These are phyloP conservation scores for Leishmania turanica DNA, from an alignment of 208 protist genomes.

Conservation along the genomic window DNA sequence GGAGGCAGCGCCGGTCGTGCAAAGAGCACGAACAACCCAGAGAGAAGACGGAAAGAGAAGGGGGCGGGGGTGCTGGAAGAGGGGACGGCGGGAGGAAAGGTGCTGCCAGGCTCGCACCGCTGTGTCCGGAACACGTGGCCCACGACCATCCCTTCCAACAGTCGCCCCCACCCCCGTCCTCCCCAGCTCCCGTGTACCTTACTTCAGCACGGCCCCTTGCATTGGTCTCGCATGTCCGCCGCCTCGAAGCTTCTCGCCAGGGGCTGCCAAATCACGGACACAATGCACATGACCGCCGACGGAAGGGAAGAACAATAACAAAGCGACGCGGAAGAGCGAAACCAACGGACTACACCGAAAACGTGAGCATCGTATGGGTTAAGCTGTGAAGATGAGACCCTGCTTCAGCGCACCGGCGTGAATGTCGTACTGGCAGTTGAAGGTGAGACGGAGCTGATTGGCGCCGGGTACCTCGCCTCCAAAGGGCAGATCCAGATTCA, in stretches of 20 bases:
- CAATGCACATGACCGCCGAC: not conserved
- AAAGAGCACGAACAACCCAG: not conserved
- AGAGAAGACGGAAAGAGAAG: slow-evolving; percentile 7
- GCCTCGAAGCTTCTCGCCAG: not conserved
- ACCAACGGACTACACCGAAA: not conserved
- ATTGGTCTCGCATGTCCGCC: not conserved
- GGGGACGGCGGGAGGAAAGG: not conserved
- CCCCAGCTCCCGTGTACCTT: not conserved
- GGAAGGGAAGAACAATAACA: not conserved
- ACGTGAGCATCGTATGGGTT: not conserved
- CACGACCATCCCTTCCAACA: not conserved
- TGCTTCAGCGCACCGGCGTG: slow-evolving; percentile 76
- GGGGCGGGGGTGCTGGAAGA: slow-evolving; percentile 6
- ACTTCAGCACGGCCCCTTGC: not conserved
- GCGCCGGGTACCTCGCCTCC: slow-evolving; percentile 65
- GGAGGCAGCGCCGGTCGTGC: not conserved
- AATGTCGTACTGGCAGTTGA: slow-evolving; percentile 86
- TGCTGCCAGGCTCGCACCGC: not conserved
- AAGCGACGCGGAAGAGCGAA: not conserved
- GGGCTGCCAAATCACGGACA: not conserved
- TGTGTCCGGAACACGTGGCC: not conserved
- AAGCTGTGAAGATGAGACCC: slow-evolving; percentile 79
- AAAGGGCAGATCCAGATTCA: slow-evolving; percentile 79
- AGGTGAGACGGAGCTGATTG: slow-evolving; percentile 72
- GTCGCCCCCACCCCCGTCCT: not conserved